Percentiles rank a stretch among this genome's conserved stretches.
phyloP scores from a whole-genome alignment of 2,329 filamentous ascomycete genomes.

The Talaromyces funiculosus region DNA sequence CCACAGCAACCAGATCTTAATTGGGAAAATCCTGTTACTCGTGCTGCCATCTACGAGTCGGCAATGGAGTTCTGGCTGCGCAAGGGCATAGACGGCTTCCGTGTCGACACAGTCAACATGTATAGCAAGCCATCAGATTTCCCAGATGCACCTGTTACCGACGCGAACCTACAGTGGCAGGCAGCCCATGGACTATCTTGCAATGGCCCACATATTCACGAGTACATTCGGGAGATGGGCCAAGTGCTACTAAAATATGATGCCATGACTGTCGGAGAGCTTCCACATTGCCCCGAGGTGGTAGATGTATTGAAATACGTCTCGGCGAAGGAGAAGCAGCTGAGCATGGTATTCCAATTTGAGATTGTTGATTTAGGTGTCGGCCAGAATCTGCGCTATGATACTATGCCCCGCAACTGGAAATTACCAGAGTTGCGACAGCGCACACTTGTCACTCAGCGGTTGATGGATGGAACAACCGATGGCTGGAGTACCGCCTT shows the following conservation, averaged over 20 bases:
- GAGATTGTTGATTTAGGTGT: constrained; percentile 56
- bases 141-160: constrained; percentile 38
- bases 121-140: constrained; percentile 59
- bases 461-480: constrained; percentile 37
- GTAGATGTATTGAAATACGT: constrained; percentile 36
- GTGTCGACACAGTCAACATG: constrained; percentile 68
- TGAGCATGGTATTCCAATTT: constrained; percentile 67
- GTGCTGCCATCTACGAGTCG: constrained; percentile 60
- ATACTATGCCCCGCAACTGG: constrained; percentile 42
- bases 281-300: constrained; percentile 51
- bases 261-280: constrained; percentile 57
- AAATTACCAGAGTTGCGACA: constrained; percentile 46
- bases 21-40: constrained; percentile 63
- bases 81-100: constrained; percentile 62
- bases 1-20: constrained; percentile 73
- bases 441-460: constrained; percentile 41
- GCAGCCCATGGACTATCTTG: constrained; percentile 41
- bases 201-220: constrained; percentile 55
- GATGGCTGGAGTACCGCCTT: constrained; percentile 55
- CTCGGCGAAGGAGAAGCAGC: constrained; percentile 2
- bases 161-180: constrained; percentile 25
- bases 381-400: constrained; percentile 42
- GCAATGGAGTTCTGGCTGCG: constrained; percentile 71
- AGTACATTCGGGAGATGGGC: constrained; percentile 49
- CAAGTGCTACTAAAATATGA: constrained; percentile 51